Percentiles rank a stretch among this genome's conserved stretches.
Conservation (phyloP, 2,329 filamentous ascomycete species). For the Onygena corvina region DNA sequence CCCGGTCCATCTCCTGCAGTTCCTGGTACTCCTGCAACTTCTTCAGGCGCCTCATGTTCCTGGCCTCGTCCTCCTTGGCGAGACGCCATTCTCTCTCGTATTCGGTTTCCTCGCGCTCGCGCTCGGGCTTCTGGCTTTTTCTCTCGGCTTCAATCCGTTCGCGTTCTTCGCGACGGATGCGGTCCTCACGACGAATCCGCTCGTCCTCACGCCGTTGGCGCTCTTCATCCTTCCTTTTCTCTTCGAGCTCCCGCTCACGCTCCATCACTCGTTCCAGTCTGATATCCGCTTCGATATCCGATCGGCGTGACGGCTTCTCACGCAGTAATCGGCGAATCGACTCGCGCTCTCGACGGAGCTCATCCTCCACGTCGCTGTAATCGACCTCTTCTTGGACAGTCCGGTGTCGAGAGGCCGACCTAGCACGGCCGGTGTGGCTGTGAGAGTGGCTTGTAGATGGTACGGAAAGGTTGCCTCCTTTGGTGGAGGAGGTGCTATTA, state of each 20-base stretch:
- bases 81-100: slow-evolving; percentile 1
- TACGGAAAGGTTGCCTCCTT: no score
- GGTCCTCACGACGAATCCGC: background rate
- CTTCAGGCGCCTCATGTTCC: background rate
- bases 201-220: background rate
- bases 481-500: no score
- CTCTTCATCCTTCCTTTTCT: background rate
- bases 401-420: slow-evolving; percentile 7
- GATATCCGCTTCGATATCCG: background rate
- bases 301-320: background rate
- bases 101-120: slow-evolving; percentile 6
- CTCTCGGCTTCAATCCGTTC: background rate
- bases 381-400: background rate
- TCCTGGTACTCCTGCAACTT: background rate
- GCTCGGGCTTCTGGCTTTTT: background rate
- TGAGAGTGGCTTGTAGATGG: no score
- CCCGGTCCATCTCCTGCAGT: slow-evolving; percentile 13
- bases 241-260: slow-evolving; percentile 1
- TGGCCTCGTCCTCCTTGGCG: background rate
- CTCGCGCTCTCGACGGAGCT: background rate
- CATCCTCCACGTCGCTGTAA: slow-evolving; percentile 20
- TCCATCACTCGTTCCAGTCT: background rate
- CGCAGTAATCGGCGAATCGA: background rate
- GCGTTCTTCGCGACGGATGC: background rate
- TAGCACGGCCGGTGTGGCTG: background rate